phyloP scores from a whole-genome alignment of 1,139 yeast species.

The Geotrichum europaeum region DNA sequence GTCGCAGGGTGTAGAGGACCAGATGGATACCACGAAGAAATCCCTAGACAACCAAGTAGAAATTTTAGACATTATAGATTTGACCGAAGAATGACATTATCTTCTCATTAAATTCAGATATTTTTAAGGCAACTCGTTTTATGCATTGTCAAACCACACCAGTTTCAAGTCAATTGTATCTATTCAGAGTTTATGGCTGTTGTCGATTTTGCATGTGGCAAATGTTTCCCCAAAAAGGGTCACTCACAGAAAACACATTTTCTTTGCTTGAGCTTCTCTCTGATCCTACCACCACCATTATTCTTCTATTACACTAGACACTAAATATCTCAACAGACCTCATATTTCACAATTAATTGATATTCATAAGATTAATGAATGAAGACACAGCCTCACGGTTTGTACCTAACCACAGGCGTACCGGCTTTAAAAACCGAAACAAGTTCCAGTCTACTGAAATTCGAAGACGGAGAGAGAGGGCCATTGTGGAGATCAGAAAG shows the following conservation, averaged over 20 bases:
- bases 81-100: constrained; percentile 1
- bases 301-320: background rate
- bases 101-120: background rate
- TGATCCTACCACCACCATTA: background rate
- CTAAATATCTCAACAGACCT: background rate
- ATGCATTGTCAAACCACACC: background rate
- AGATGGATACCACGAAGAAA: background rate
- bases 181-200: background rate
- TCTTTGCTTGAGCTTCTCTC: background rate
- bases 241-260: background rate
- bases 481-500: constrained; percentile 92
- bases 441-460: constrained; percentile 93
- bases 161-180: background rate
- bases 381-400: constrained; percentile 76
- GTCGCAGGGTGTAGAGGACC: background rate
- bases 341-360: background rate
- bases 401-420: constrained; percentile 96
- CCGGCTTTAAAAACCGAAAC: constrained; percentile 90
- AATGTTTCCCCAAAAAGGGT: background rate
- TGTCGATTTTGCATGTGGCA: background rate
- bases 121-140: background rate
- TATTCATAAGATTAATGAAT: constrained; percentile 47
- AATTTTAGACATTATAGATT: constrained; percentile 6
- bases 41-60: background rate
- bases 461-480: constrained; percentile 96